Evolutionary conservation across 495 filamentous ascomycete genomes (phyloP), one percentile per base, ranked within the genome.

Genomic region (Aspergillus nidulans): DNA sequence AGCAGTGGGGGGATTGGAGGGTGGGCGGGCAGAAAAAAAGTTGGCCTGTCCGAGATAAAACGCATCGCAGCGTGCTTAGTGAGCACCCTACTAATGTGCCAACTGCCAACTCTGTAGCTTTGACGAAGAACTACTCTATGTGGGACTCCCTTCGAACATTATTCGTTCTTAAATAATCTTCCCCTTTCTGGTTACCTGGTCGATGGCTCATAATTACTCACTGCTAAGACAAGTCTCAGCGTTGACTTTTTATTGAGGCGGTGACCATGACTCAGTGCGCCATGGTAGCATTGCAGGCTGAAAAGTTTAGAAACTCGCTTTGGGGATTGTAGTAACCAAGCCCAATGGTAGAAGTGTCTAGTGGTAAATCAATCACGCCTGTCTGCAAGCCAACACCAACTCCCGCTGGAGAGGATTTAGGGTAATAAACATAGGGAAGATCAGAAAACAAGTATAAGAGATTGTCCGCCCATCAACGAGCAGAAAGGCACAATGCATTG

Each of bases 391-490:
- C 59, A 61, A 58, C 60, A 68, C 67, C 63, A 74, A 76, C 68
- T 63, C 72, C 69, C 62, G 70, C 69, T 73, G 59, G 67, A 70
- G 63, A 63, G 62, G 68, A 69, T 47, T 57, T 36, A 52, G 62
- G 44, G 54, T 57, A 63, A 64, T 58, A 62, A 63, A 60, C 54
- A 58, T 49, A 57, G 59, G 52, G 47, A 62, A 59, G 60, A 52
- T 58, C 12, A 34, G 38, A 63, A 61, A 56, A 57, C 51, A 57
- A 60, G 52, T 5, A 12, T 18, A 50, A 62, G 57, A 62, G 51
- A 58, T 10, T 32, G 32, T 21, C 21, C 23, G 23, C 34, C 23
- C 43, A 53, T 43, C 7, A 19, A 39, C 25, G 16, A 38, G 24
- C 44, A 16, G 20, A 34, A 39, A 25, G 19, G 42, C n/a, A 47